Evolutionary conservation across 768 basidiomycete species (phyloP).

Genomic region (Lactifluus subvellereus): DNA sequence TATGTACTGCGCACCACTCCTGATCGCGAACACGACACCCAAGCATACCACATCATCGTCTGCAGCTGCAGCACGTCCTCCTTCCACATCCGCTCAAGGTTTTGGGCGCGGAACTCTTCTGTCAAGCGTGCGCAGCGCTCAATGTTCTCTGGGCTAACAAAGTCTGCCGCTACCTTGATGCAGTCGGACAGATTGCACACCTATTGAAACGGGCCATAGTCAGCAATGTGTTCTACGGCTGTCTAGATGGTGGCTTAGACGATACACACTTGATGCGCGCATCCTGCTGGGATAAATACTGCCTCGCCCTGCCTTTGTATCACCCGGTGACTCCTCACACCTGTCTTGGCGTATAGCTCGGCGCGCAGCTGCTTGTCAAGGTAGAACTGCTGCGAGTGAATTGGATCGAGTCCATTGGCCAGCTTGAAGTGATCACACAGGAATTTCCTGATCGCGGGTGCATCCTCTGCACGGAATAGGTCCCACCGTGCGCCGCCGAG

Average conservation of each 20-base stretch:
- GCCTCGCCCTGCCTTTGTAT: conserved; percentile 91
- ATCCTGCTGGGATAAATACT: conserved; percentile 93
- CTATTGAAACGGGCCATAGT: conserved; percentile 33
- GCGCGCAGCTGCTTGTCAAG: conserved; percentile 62
- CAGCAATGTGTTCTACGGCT: neutral
- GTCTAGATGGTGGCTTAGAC: neutral
- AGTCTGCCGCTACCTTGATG: conserved; percentile 93
- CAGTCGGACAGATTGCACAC: conserved; percentile 90
- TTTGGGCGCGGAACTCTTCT: conserved; percentile 84
- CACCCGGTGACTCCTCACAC: conserved; percentile 75
- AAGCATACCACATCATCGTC: conserved; percentile 92
- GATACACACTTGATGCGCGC: conserved; percentile 71
- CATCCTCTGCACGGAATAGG: conserved; percentile 76
- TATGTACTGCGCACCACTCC: neutral
- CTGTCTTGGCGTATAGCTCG: conserved; percentile 57
- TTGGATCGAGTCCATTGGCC: conserved; percentile 73
- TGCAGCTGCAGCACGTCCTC: conserved; percentile 88
- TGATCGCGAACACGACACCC: conserved; percentile 56
- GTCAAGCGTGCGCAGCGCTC: conserved; percentile 77
- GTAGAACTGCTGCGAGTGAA: conserved; percentile 87
- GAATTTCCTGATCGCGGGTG: conserved; percentile 67
- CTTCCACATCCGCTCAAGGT: conserved; percentile 83
- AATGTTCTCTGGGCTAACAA: conserved; percentile 92
- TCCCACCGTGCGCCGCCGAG: conserved; percentile 89
- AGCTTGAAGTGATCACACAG: conserved; percentile 59